Percentiles rank a stretch among this genome's conserved stretches.
phyloP scores from a whole-genome alignment of 495 filamentous ascomycete species.

The Alectoria sarmentosa region DNA sequence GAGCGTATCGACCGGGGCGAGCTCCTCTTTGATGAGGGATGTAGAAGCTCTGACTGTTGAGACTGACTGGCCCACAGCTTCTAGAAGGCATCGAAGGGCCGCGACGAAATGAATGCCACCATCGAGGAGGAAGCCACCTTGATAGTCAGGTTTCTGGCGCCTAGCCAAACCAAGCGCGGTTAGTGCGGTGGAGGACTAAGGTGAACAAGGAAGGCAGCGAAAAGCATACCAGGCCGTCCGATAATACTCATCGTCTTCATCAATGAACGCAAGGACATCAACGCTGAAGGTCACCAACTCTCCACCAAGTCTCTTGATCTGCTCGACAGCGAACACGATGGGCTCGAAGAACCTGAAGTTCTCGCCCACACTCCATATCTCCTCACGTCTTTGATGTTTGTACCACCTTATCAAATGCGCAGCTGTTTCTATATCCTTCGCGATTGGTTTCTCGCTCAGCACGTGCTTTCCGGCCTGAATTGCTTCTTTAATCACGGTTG shows the following conservation, averaged over 20 bases:
- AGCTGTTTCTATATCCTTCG: constrained; percentile 17
- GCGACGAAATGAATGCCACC: constrained; percentile 16
- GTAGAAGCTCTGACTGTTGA: constrained; percentile 16
- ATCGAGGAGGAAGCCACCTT: constrained; percentile 19
- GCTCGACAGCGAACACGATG: constrained; percentile 8
- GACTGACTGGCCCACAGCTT: constrained; percentile 10
- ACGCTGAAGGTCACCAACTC: constrained; percentile 17
- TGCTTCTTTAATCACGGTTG: constrained; percentile 21
- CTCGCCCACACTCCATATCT: constrained; percentile 22
- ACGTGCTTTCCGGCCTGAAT: constrained; percentile 30
- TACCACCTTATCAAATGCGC: constrained; percentile 17
- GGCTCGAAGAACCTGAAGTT: constrained; percentile 19
- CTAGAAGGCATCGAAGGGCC: constrained; percentile 15
- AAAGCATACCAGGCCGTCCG: constrained; percentile 13
- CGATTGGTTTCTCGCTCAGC: constrained; percentile 24
- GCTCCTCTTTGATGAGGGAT: constrained; percentile 7
- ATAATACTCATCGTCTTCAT: constrained; percentile 13
- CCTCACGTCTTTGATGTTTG: neutral
- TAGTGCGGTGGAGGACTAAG: neutral
- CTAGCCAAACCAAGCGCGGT: neutral
- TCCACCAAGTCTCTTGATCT: constrained; percentile 16
- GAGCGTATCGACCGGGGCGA: constrained; percentile 15
- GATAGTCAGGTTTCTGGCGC: constrained; percentile 7
- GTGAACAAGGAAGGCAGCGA: neutral
- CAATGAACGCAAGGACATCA: constrained; percentile 12